A percentile compares a stretch with the other conserved stretches of the same genome.
phyloP scores from a whole-genome alignment of 306 rosid species.

The Vachellia collinsii region DNA sequence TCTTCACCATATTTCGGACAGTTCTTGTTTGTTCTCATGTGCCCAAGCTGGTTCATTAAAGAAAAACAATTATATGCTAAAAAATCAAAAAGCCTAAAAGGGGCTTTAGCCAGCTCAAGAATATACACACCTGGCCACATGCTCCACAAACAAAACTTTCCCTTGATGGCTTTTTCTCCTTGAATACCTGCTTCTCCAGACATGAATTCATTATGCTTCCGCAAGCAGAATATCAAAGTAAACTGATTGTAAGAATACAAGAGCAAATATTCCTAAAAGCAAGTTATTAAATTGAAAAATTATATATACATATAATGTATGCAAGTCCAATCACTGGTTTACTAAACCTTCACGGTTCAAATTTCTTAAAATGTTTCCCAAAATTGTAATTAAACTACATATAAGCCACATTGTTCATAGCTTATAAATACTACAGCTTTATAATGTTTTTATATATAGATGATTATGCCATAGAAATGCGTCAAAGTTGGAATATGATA shows the following conservation, averaged over 20 bases:
- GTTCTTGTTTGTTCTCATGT: conserved; percentile 97
- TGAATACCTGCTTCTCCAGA: conserved; percentile 63
- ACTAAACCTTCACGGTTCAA: neutral
- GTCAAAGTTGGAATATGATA: neutral
- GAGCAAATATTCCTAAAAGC: conserved; percentile 30
- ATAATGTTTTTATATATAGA: too few relatives aligned
- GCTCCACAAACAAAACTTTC: conserved; percentile 94
- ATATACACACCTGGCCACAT: conserved; percentile 82
- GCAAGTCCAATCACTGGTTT: neutral
- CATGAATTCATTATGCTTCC: conserved; percentile 33
- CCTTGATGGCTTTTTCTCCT: conserved; percentile 93
- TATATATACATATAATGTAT: neutral
- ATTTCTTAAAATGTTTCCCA: neutral
- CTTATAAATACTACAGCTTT: too few relatives aligned
- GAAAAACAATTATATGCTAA: conserved; percentile 39
- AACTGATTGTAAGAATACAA: neutral
- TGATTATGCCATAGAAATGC: neutral
- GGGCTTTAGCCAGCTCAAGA: conserved; percentile 18
- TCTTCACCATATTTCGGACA: conserved; percentile 97
- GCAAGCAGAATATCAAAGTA: conserved; percentile 30
- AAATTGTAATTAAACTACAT: neutral
- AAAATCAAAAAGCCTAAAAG: conserved; percentile 4
- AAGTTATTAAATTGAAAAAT: neutral
- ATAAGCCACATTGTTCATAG: neutral
- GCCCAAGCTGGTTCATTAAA: conserved; percentile 73